These are phyloP conservation scores for Trichophaea hybrida DNA, from an alignment of 2,329 filamentous ascomycete species.

Conservation along the genomic window DNA sequence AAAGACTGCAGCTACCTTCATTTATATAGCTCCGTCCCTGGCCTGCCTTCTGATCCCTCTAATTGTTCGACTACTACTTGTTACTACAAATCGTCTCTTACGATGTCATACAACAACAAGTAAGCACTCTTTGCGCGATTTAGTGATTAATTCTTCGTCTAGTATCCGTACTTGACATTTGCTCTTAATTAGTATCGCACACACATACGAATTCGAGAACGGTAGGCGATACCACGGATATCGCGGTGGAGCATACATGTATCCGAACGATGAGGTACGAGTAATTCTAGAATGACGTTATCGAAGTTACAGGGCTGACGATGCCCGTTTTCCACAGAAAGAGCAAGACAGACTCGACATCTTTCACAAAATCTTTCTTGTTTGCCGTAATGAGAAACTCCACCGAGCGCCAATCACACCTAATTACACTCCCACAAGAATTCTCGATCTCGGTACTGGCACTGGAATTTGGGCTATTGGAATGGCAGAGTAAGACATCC, in stretches of 20 bases:
- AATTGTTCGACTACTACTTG: background rate
- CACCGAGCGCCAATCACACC: slow-evolving; percentile 34
- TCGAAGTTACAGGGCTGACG: background rate
- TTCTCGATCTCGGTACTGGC: slow-evolving; percentile 63
- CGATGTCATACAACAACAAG: slow-evolving; percentile 17
- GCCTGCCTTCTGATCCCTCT: background rate
- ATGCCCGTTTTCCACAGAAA: slow-evolving; percentile 33
- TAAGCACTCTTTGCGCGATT: slow-evolving; percentile 6
- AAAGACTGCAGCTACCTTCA: background rate
- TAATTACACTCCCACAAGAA: slow-evolving; percentile 29
- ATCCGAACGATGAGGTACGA: slow-evolving; percentile 61
- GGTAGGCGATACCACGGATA: slow-evolving; percentile 56
- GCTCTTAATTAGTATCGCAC: slow-evolving; percentile 5
- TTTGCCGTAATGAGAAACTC: slow-evolving; percentile 43
- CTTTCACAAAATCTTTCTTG: slow-evolving; percentile 61
- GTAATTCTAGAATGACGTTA: background rate
- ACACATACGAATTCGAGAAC: slow-evolving; percentile 39
- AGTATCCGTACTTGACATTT: background rate
- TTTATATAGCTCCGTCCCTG: background rate
- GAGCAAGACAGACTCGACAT: slow-evolving; percentile 70
- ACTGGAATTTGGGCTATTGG: slow-evolving; percentile 87
- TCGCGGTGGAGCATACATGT: slow-evolving; percentile 54
- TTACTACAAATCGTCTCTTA: background rate
- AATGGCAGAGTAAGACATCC: slow-evolving; percentile 52
- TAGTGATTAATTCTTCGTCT: background rate